Conservation (phyloP, 345 rosid species). For the Boechera retrofracta region DNA sequence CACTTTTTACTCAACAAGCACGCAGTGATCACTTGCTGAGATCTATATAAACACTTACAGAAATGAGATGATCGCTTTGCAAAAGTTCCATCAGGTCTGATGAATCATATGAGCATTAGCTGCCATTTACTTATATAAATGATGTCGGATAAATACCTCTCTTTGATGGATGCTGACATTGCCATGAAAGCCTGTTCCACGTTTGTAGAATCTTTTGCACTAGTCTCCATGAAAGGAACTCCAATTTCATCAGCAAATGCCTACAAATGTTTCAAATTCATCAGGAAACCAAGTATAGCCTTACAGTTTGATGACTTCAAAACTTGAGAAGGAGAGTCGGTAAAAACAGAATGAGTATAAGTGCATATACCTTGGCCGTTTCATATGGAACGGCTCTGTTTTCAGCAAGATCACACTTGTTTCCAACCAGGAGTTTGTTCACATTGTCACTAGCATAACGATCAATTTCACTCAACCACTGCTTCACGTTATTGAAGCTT, state of each 20-base stretch:
- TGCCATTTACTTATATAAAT: background rate
- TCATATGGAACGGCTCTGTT: constrained; percentile 73
- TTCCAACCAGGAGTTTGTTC: constrained; percentile 78
- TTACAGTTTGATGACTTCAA: background rate
- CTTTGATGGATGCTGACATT: constrained; percentile 76
- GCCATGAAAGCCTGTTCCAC: constrained; percentile 88
- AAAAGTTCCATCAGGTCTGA: constrained; percentile 8
- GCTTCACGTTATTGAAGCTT: constrained; percentile 83
- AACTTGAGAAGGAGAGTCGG: constrained; percentile 1
- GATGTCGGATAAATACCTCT: constrained; percentile 51
- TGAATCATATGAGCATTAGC: constrained; percentile 8
- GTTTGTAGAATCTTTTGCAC: constrained; percentile 76
- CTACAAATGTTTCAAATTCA: constrained; percentile 38
- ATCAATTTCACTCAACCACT: constrained; percentile 80
- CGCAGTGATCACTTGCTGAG: constrained; percentile 1
- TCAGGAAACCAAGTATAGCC: background rate
- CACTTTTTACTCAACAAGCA: background rate
- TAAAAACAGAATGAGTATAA: background rate
- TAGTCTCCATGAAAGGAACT: constrained; percentile 79
- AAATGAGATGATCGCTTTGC: constrained; percentile 5
- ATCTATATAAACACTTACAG: background rate
- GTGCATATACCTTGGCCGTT: constrained; percentile 65
- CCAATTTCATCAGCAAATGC: constrained; percentile 85
- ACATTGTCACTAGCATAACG: constrained; percentile 83
- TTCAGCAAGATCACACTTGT: constrained; percentile 77